Conservation (phyloP, 805 yeast species). For the Saturnispora hagleri region DNA sequence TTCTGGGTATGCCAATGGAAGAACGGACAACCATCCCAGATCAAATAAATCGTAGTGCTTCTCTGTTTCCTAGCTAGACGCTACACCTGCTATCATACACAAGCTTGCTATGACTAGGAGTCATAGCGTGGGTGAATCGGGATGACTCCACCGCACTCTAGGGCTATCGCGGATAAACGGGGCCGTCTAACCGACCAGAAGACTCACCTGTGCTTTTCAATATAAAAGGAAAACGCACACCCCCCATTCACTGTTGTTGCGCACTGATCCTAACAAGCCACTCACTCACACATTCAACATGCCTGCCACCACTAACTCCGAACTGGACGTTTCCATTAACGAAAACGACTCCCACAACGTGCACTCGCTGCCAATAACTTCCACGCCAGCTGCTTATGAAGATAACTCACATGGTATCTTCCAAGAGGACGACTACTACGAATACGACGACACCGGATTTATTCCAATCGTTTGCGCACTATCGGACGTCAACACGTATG, state of each 20-base stretch:
- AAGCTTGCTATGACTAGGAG: neutral
- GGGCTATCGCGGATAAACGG: slow-evolving; percentile 1
- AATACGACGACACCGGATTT: slow-evolving; percentile 7
- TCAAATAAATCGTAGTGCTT: too few species aligned
- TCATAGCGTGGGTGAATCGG: neutral
- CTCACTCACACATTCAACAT: neutral
- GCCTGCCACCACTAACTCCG: neutral
- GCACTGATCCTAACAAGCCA: neutral
- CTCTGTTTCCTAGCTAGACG: too few species aligned
- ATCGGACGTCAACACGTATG: slow-evolving; percentile 7
- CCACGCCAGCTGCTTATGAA: neutral
- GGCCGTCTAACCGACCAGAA: neutral
- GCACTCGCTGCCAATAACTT: neutral
- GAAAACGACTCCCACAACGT: neutral
- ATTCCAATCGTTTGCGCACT: slow-evolving; percentile 7
- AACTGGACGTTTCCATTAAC: neutral
- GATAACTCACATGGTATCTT: slow-evolving; percentile 2
- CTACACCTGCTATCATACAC: neutral
- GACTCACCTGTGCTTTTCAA: neutral
- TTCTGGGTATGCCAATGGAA: too few species aligned
- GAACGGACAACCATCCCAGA: too few species aligned
- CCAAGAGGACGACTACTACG: slow-evolving; percentile 3
- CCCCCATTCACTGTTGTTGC: neutral
- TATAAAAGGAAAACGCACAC: neutral
- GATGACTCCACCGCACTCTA: neutral